These are phyloP conservation scores for Annona squamosa DNA, from an alignment of 164 flowering plant species.

Conservation along the genomic window DNA sequence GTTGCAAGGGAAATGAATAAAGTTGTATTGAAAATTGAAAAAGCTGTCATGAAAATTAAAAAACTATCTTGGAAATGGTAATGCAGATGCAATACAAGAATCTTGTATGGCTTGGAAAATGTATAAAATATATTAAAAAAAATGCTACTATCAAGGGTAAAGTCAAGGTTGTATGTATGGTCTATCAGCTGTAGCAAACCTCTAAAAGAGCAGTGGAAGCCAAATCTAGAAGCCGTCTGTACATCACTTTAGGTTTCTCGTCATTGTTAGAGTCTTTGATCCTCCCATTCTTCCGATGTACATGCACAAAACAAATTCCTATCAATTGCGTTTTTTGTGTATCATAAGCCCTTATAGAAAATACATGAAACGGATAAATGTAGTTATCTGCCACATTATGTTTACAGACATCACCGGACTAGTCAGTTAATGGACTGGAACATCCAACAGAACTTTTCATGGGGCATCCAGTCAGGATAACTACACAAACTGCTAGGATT, in stretches of 20 bases:
- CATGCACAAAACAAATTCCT: slow-evolving; percentile 8
- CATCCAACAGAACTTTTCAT: neutral
- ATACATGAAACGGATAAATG: too few species aligned
- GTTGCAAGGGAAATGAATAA: too few species aligned
- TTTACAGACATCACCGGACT: neutral
- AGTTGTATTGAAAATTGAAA: too few species aligned
- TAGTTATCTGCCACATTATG: neutral
- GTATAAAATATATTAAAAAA: too few species aligned
- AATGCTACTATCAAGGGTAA: too few species aligned
- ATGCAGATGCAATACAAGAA: too few species aligned
- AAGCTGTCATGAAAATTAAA: too few species aligned
- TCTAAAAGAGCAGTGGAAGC: slow-evolving; percentile 59
- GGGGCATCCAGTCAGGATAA: neutral
- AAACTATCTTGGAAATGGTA: too few species aligned
- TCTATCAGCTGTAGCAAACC: slow-evolving; percentile 24
- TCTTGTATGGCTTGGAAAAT: too few species aligned
- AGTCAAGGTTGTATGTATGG: neutral
- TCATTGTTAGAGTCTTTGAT: slow-evolving; percentile 13
- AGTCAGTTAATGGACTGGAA: neutral
- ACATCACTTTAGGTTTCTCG: slow-evolving; percentile 41
- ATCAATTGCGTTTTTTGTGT: neutral
- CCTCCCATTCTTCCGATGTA: slow-evolving; percentile 22
- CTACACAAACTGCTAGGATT: too few species aligned
- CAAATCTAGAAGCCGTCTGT: slow-evolving; percentile 53
- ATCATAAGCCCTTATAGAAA: too few species aligned